Base-by-base conservation (phyloP, 2,329 filamentous ascomycete species). In the Diaporthe vexans region DNA sequence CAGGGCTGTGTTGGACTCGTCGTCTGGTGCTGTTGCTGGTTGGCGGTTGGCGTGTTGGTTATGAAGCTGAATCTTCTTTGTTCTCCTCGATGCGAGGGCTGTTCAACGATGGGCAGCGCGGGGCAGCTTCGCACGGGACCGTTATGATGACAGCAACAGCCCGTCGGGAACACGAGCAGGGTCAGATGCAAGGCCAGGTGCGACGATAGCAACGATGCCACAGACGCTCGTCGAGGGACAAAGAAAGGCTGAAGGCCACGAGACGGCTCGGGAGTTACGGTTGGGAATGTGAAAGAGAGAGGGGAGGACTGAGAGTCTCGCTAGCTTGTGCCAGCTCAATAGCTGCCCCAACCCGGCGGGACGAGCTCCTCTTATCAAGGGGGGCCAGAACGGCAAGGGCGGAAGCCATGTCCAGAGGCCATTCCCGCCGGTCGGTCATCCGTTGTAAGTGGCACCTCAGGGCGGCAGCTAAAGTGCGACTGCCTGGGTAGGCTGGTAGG, bases 401-500 rank as follows among this genome's bases (percentile, higher is more conserved):
- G 71, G 69, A 46, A 73, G 65, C 71, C 65, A 71, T 68, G 52
- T 52, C 15, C 65, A 65, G 57, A 57, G 52, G 58, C 72, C n/a
- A 69, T 59, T 70, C 58, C 37, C 52, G 17, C 24, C 37, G 46
- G 19, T 35, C 69, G 33, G 33, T 24, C 46, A 43, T 37, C 35
- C n/a, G 57, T 61, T 61, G 24, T 24, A 24, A 63, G 57, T 63
- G 33, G n/a, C 57, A 72, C 70, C 35, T 72, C 26, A 43, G 57
- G 10, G 26, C 43, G 33, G 70, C 43, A 51, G 71, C 63, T 65
- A 48, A n/a, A 59, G 56, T 67, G 58, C 37, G 63, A 73, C 67
- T 75, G 74, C 74, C 74, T 75, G 71, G 63, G 19, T 54, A 68
- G 63, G 63, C 33, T 54, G 63, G 19, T 54, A 68, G 63, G 63